Percentiles rank a stretch among this genome's conserved stretches.
phyloP scores from a whole-genome alignment of 2,329 filamentous ascomycete species.

The Fusarium chaquense region DNA sequence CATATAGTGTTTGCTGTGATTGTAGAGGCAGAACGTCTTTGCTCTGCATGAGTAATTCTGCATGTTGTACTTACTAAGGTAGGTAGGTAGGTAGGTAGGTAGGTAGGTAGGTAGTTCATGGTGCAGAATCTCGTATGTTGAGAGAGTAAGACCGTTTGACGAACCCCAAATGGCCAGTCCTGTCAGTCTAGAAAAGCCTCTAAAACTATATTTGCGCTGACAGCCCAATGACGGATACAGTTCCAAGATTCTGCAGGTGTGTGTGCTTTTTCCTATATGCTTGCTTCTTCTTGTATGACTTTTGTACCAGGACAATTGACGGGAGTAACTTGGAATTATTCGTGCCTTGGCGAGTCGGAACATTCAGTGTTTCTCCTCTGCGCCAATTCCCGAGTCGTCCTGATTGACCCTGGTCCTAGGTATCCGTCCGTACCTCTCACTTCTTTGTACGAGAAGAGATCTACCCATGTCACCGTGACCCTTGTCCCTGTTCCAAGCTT shows the following conservation, averaged over 20 bases:
- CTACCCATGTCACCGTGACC: background rate
- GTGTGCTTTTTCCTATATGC: background rate
- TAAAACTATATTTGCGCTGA: constrained; percentile 4
- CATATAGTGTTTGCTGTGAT: background rate
- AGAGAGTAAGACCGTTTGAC: background rate
- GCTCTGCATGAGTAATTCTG: background rate
- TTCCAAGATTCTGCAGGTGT: background rate
- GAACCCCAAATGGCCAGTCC: background rate
- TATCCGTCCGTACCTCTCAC: background rate
- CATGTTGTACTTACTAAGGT: background rate
- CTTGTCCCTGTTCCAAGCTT: constrained; percentile 14
- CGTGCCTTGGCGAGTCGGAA: constrained; percentile 7
- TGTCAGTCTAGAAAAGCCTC: constrained; percentile 11
- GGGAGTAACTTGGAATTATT: constrained; percentile 1
- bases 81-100: background rate
- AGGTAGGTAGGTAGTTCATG: background rate
- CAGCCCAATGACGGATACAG: background rate
- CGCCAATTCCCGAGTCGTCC: constrained; percentile 19
- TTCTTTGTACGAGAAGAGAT: constrained; percentile 1
- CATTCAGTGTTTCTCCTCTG: constrained; percentile 29
- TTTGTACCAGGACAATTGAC: constrained; percentile 1
- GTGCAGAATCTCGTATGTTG: background rate
- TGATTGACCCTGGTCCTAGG: background rate
- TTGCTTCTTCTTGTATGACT: constrained; percentile 8
- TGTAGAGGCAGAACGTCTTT: background rate